These are phyloP conservation scores for Astragalus membranaceus DNA, from an alignment of 306 rosid genomes.

Conservation along the genomic window DNA sequence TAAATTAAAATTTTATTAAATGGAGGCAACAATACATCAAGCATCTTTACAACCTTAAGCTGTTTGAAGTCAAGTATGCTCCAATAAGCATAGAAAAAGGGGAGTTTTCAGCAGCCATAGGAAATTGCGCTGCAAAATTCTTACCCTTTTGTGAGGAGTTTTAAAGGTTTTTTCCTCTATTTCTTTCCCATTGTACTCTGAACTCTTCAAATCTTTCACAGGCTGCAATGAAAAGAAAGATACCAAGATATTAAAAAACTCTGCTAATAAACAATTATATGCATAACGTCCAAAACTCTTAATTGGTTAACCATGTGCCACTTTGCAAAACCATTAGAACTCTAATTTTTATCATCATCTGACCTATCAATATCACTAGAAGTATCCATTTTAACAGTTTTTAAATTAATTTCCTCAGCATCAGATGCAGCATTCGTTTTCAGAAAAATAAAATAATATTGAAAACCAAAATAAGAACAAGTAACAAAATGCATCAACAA, in stretches of 20 bases:
- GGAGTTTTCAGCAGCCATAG: neutral
- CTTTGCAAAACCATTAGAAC: neutral
- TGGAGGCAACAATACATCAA: constrained; percentile 28
- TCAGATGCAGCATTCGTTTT: neutral
- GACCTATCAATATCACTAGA: constrained; percentile 14
- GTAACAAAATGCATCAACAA: neutral
- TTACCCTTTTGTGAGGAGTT: constrained; percentile 36
- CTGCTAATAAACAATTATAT: neutral
- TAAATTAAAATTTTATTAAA: constrained; percentile 30
- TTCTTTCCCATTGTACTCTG: neutral
- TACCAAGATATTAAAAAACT: neutral
- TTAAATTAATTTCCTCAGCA: constrained; percentile 9
- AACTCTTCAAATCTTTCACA: neutral
- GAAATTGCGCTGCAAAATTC: neutral
- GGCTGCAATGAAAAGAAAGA: constrained; percentile 14
- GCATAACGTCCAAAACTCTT: neutral
- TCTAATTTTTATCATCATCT: neutral
- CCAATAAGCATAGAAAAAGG: neutral
- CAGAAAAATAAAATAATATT: neutral
- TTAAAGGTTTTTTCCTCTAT: constrained; percentile 14
- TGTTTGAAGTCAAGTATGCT: constrained; percentile 11
- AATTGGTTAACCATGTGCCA: constrained; percentile 3
- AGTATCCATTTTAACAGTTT: constrained; percentile 18
- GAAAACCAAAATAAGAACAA: neutral
- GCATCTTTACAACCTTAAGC: constrained; percentile 44